Percentiles rank a stretch among this genome's conserved stretches.
Evolutionary conservation across 2,329 filamentous ascomycete genomes (phyloP).

Genomic region (Pyrenochaeta sp.): DNA sequence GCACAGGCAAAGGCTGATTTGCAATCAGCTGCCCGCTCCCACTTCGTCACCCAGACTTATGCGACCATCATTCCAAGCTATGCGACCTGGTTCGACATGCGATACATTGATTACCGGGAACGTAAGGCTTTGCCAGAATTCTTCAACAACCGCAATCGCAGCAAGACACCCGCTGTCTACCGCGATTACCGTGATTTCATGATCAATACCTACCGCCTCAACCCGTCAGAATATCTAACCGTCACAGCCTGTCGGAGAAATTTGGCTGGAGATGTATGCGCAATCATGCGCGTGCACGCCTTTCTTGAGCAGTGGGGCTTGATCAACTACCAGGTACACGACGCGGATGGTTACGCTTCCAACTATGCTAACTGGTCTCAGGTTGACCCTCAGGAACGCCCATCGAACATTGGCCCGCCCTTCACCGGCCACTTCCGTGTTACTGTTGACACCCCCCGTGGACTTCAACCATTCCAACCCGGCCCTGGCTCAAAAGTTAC

Average conservation of each 20-base stretch:
- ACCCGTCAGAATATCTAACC: constrained; percentile 94
- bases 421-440: constrained; percentile 98
- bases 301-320: constrained; percentile 99
- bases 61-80: constrained; percentile 97
- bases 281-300: constrained; percentile 97
- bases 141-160: constrained; percentile 97
- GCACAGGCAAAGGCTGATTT: constrained; percentile 79
- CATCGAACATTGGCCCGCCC: constrained; percentile 92
- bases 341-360: constrained; percentile 4
- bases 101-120: constrained; percentile 86
- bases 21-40: constrained; percentile 87
- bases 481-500: constrained; percentile 73
- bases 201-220: constrained; percentile 98
- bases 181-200: constrained; percentile 99
- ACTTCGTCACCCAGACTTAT: constrained; percentile 92
- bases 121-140: constrained; percentile 96
- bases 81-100: constrained; percentile 99
- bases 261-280: constrained; percentile 94
- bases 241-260: constrained; percentile 96
- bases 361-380: too few species aligned
- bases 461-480: constrained; percentile 93
- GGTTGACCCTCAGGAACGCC: constrained; percentile 95
- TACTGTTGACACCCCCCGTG: constrained; percentile 92
- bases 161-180: constrained; percentile 96
- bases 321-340: constrained; percentile 95